Evolutionary conservation across 2,329 filamentous ascomycete genomes (phyloP).

Genomic region (Ophiostoma quercus): DNA sequence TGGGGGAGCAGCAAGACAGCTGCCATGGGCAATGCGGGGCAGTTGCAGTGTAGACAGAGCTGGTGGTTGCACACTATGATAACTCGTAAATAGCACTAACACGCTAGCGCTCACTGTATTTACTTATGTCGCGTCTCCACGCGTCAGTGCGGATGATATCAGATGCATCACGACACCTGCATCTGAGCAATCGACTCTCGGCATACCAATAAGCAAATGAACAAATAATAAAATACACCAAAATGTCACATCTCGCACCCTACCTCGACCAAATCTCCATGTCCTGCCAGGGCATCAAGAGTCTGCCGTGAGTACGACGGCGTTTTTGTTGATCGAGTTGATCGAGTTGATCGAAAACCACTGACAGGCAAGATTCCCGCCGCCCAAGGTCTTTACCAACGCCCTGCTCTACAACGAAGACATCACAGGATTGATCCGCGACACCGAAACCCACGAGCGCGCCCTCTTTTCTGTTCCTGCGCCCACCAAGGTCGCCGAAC

Average conservation of each 20-base stretch:
- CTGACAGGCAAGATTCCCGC: constrained; percentile 62
- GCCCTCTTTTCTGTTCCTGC: constrained; percentile 89
- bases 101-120: constrained; percentile 7
- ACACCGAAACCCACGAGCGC: constrained; percentile 90
- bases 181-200: no score
- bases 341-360: no score
- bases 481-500: constrained; percentile 38
- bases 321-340: no score
- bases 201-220: background rate
- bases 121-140: constrained; percentile 5
- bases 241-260: constrained; percentile 63
- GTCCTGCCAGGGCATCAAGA: constrained; percentile 70
- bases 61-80: background rate
- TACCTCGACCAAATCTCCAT: constrained; percentile 73
- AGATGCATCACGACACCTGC: background rate
- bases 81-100: background rate
- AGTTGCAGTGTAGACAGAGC: background rate
- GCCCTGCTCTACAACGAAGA: constrained; percentile 82
- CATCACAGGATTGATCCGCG: constrained; percentile 89
- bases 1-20: background rate
- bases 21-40: constrained; percentile 22
- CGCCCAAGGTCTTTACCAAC: constrained; percentile 92
- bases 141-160: background rate
- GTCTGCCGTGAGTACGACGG: constrained; percentile 56
- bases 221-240: constrained; percentile 25